Evolutionary conservation across 2,329 filamentous ascomycete species (phyloP).

Genomic region (Mollisia scopiformis): DNA sequence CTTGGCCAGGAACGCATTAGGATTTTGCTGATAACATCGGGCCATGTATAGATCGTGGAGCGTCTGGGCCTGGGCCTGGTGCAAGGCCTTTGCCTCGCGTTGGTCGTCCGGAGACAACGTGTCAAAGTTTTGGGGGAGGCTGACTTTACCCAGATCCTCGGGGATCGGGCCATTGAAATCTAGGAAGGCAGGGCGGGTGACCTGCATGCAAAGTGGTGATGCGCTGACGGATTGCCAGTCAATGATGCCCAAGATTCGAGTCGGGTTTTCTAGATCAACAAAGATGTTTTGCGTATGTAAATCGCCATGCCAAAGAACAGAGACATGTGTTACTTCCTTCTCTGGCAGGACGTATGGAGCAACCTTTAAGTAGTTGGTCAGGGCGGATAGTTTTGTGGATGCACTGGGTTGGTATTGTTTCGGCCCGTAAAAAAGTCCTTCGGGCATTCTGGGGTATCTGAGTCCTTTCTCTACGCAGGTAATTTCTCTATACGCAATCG

Average conservation of each 20-base stretch:
- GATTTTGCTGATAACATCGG: too few relatives aligned
- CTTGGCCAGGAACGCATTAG: too few relatives aligned
- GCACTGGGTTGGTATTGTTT: too few relatives aligned
- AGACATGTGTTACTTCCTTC: background rate
- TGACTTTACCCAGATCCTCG: too few relatives aligned
- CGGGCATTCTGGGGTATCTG: too few relatives aligned
- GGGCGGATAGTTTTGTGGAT: constrained; percentile 4
- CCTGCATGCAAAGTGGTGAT: constrained; percentile 6
- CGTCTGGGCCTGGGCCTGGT: too few relatives aligned
- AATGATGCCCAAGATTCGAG: constrained; percentile 14
- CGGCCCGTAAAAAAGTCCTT: too few relatives aligned
- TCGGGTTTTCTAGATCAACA: constrained; percentile 12
- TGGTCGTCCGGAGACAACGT: too few relatives aligned
- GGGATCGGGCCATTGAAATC: constrained; percentile 12
- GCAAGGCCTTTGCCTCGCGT: too few relatives aligned
- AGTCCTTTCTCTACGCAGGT: constrained; percentile 9
- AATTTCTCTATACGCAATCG: constrained; percentile 9
- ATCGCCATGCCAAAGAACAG: constrained; percentile 15
- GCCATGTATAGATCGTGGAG: too few relatives aligned
- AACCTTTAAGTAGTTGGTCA: constrained; percentile 5
- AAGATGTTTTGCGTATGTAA: constrained; percentile 17
- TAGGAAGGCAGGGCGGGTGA: background rate
- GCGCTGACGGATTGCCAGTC: constrained; percentile 14
- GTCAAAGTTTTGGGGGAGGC: too few relatives aligned
- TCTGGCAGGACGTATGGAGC: constrained; percentile 4